A percentile compares a stretch with the other conserved stretches of the same genome.
phyloP scores from a whole-genome alignment of 2,329 filamentous ascomycete genomes.

The Aspergillus viridinutans region DNA sequence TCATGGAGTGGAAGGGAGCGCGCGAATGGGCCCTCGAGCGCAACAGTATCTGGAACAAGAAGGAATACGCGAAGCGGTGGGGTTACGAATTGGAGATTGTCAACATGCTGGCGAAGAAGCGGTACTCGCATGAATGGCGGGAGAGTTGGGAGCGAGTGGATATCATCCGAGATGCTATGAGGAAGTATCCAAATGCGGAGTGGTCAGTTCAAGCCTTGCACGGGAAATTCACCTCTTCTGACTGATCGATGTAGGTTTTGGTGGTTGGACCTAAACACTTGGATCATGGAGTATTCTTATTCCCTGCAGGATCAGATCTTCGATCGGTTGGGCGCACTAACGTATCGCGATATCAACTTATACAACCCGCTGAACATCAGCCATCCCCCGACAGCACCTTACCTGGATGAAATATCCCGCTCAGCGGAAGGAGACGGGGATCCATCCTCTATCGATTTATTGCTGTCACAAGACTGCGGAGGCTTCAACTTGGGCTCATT shows the following conservation, averaged over 20 bases:
- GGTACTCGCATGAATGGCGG: constrained; percentile 97
- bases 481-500: constrained; percentile 98
- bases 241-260: constrained; percentile 68
- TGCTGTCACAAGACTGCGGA: constrained; percentile 88
- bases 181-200: constrained; percentile 92
- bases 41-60: constrained; percentile 93
- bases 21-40: constrained; percentile 97
- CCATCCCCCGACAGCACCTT: constrained; percentile 70
- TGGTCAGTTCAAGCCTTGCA: constrained; percentile 60
- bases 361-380: constrained; percentile 94
- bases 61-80: constrained; percentile 79
- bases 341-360: constrained; percentile 92
- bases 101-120: constrained; percentile 98
- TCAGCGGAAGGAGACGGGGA: constrained; percentile 75
- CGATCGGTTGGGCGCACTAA: constrained; percentile 66
- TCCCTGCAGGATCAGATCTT: constrained; percentile 91
- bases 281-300: constrained; percentile 92
- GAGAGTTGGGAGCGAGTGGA: constrained; percentile 99
- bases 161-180: constrained; percentile 79
- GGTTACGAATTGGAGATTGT: constrained; percentile 95
- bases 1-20: constrained; percentile 98
- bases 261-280: constrained; percentile 98
- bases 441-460: constrained; percentile 73
- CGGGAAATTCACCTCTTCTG: not conserved
- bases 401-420: constrained; percentile 70